A percentile compares a stretch with the other conserved stretches of the same genome.
These are phyloP conservation scores for Spirogloea muscicola DNA, from an alignment of 139 green algal species.

Conservation along the genomic window DNA sequence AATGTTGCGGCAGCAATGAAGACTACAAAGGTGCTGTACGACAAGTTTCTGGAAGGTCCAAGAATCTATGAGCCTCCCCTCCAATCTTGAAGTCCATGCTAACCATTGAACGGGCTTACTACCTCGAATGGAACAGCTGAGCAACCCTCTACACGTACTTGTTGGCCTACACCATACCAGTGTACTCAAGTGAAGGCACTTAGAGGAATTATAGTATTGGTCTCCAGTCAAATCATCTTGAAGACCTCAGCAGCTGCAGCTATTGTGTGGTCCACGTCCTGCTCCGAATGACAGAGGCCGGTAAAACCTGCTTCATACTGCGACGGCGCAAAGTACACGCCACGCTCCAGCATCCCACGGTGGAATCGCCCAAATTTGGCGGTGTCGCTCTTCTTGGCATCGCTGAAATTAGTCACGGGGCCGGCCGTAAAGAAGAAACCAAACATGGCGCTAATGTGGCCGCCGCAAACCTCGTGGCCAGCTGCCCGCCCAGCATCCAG, in stretches of 20 bases:
- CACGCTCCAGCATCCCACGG: conserved; percentile 94
- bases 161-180: too few relatives aligned
- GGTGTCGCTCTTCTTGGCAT: conserved; percentile 82
- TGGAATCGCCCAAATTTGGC: conserved; percentile 95
- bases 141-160: too few relatives aligned
- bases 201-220: background rate
- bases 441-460: conserved; percentile 96
- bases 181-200: background rate
- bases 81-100: too few relatives aligned
- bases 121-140: too few relatives aligned
- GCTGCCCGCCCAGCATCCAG: conserved; percentile 72
- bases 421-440: conserved; percentile 98
- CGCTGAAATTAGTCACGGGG: conserved; percentile 81
- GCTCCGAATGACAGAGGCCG: conserved; percentile 87
- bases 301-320: conserved; percentile 97
- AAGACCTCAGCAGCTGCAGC: conserved; percentile 66
- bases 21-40: too few relatives aligned
- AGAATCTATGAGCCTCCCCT: too few relatives aligned
- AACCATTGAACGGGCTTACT: too few relatives aligned
- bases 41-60: too few relatives aligned
- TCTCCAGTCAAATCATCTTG: conserved; percentile 38
- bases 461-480: conserved; percentile 82
- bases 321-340: conserved; percentile 93
- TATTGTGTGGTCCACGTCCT: conserved; percentile 92
- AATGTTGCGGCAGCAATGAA: too few relatives aligned